Percentiles rank a stretch among this genome's conserved stretches.
phyloP scores from a whole-genome alignment of 2,329 filamentous ascomycete genomes.

The Endoconidiophora polonica region DNA sequence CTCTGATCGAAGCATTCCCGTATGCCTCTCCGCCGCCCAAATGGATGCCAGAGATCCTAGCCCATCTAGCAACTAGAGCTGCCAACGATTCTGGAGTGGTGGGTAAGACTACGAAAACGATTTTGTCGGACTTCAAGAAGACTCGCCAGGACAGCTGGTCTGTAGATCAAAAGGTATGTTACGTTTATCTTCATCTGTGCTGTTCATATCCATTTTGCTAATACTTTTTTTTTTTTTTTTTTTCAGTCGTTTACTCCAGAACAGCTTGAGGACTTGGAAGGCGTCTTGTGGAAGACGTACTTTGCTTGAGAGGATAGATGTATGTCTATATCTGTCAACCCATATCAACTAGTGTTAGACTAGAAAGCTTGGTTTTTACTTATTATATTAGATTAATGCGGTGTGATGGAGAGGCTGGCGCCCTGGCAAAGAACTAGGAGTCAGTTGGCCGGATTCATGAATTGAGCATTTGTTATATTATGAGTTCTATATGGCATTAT shows the following conservation, averaged over 20 bases:
- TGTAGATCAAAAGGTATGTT: conserved; percentile 84
- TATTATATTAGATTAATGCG: too few relatives aligned
- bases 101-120: conserved; percentile 86
- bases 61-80: conserved; percentile 67
- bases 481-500: background rate
- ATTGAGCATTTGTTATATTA: background rate
- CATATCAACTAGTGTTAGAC: too few relatives aligned
- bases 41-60: conserved; percentile 90
- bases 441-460: conserved; percentile 1
- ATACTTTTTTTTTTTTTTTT: conserved; percentile 9
- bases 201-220: conserved; percentile 13
- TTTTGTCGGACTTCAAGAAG: conserved; percentile 97
- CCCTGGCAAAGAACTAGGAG: conserved; percentile 12
- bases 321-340: background rate
- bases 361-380: too few relatives aligned
- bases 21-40: conserved; percentile 80
- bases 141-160: conserved; percentile 97
- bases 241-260: conserved; percentile 66
- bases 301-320: conserved; percentile 48
- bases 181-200: background rate
- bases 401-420: conserved; percentile 4
- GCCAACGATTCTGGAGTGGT: conserved; percentile 82
- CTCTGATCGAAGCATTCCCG: conserved; percentile 86
- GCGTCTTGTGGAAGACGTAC: conserved; percentile 98
- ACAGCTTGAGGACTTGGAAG: conserved; percentile 86